Base-by-base conservation (phyloP, 495 filamentous ascomycete species). In the Penicillium angulare region DNA sequence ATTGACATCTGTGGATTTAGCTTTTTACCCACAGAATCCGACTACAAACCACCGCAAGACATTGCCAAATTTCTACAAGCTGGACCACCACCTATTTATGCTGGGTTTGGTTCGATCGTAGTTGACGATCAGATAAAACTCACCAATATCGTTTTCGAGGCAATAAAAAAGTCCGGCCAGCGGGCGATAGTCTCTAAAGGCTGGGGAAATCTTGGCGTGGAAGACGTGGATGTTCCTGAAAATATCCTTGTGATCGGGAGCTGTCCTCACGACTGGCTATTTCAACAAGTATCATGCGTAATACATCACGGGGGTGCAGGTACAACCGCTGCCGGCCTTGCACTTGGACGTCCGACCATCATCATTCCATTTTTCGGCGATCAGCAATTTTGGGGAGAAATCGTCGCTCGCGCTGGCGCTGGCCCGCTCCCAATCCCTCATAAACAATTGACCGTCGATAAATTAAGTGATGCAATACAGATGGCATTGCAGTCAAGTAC, bases 331-430 rank as follows among this genome's bases (percentile, higher is more conserved):
- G 83, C 82, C 2, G 88, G 89, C 4, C 81, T 93, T 39, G 74
- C 82, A 3, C 66, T 76, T 0, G 87, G 85, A 1, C 78, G 79
- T 29, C 88, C 89, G 3, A 92, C 89, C 0, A 77, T 88, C 1
- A 77, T 93, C 20, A 81, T 93, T 7, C 89, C 89, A 0, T 93
- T 93, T 69, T 92, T 93, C 57, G 89, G 89, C 4, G 89, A 92
- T 48, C 88, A 92, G 60, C 84, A 86, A 1, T 92, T 91, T 52
- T 92, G 89, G 89, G 89, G 88, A 15, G 70, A 79, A 1, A 88
- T 92, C 77, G 80, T 92, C 17, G 82, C 84, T 3, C 73, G 67
- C 36, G 83, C 87, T 15, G 85, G 86, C 5, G 89, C 88, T 1
- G 89, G 89, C 3, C 88, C 88, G 0, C 55, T 64, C 0, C 88